Evolutionary conservation across 2,329 filamentous ascomycete genomes (phyloP), one percentile per base, ranked within the genome.

Genomic region (Aspergillus intermedius): DNA sequence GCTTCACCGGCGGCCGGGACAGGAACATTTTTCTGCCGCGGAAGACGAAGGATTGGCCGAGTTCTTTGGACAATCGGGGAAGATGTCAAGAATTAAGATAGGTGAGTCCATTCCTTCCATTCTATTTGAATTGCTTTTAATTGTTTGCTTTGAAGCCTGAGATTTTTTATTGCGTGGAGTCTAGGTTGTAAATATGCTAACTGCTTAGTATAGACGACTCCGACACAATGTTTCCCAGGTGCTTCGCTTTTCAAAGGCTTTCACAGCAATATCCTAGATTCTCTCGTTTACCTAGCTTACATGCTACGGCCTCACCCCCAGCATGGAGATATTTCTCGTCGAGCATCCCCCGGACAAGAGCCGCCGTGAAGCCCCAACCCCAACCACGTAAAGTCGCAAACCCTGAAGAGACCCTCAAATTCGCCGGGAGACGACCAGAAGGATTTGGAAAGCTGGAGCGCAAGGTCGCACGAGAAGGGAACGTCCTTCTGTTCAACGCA

Each of bases 401-500:
- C 4, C 42, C 47, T 17, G 54, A 59, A 52, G 54, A 57, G 21
- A 55, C 54, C 4, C 47, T 62, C 19, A 61, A 56, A 28, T 62
- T 59, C 45, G 58, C 59, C 12, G 58, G 58, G 21, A 49, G 50
- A 52, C 54, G 58, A 30, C 53, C 68, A 49, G 60, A 74, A 70
- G 58, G 73, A 68, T 47, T 82, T 77, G 67, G 74, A 76, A 58
- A 76, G 76, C 52, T 76, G 17, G 61, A 64, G 40, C 50, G 58
- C 6, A 65, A 74, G 50, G 74, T 88, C 34, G 77, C 80, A 12
- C 70, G 72, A 49, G 78, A 80, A 53, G 60, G 74, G n/a, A 68
- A 74, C 1, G 81, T 84, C 6, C 66, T 79, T 3, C 73, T 88
- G 40, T 88, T 86, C 71, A 74, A 83, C 58, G 77, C 79, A 1